A percentile compares a stretch with the other conserved stretches of the same genome.
Evolutionary conservation across 108 stramenopile genomes (phyloP).

Genomic region (Skeletonema marinoi): DNA sequence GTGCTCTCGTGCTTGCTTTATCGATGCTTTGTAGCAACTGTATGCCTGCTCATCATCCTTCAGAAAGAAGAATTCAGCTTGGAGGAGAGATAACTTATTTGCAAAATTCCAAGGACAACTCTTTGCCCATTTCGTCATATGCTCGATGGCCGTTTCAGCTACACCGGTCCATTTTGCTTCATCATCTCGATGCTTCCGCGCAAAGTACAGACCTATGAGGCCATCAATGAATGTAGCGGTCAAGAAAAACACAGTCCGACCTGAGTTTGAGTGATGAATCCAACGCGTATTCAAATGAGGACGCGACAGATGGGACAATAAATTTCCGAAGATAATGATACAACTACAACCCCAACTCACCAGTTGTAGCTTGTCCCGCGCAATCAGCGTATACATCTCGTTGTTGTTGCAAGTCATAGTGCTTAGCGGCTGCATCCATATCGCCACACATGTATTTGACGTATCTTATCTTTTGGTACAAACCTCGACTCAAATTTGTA

Average conservation of each 20-base stretch:
- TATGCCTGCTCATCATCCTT: constrained; percentile 37
- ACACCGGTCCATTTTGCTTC: constrained; percentile 28
- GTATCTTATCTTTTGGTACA: not conserved
- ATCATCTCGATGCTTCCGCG: constrained; percentile 25
- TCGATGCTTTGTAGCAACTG: constrained; percentile 41
- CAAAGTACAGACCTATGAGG: constrained; percentile 41
- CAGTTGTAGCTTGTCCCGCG: not conserved
- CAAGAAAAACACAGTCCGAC: constrained; percentile 10
- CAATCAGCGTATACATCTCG: not conserved
- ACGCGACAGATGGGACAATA: not conserved
- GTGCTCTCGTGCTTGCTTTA: constrained; percentile 43
- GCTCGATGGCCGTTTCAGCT: constrained; percentile 11
- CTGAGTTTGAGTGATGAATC: not conserved
- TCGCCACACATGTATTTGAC: not conserved
- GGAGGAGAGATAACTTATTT: constrained; percentile 39
- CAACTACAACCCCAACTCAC: not conserved
- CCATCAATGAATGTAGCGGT: constrained; percentile 48
- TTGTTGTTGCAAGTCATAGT: not conserved
- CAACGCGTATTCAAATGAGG: not conserved
- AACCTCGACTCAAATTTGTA: not conserved
- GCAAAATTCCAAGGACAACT: constrained; percentile 52
- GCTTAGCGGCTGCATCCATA: not conserved
- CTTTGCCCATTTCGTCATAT: constrained; percentile 37
- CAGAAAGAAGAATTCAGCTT: not conserved
- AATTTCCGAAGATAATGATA: not conserved